Evolutionary conservation across 768 basidiomycete genomes (phyloP).

Genomic region (Russula griseocarnosa): DNA sequence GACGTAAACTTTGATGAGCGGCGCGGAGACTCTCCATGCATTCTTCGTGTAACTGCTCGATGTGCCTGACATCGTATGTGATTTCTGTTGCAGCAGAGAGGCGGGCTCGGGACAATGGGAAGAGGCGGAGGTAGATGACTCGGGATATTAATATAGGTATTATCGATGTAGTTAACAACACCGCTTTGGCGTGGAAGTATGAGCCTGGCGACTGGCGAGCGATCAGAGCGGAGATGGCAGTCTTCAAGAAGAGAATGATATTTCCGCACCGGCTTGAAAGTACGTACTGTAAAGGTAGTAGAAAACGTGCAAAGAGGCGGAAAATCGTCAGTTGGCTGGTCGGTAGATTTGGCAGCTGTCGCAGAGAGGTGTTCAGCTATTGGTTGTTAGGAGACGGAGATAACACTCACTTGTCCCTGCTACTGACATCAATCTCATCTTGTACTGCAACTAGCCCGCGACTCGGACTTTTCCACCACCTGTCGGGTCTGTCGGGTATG

Average conservation of each 20-base stretch:
- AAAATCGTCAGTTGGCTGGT: conserved; percentile 63
- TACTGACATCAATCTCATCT: conserved; percentile 49
- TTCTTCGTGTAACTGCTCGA: conserved; percentile 13
- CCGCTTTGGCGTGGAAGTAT: no score
- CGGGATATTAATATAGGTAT: background rate
- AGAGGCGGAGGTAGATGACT: background rate
- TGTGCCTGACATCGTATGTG: conserved; percentile 24
- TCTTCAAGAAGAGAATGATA: conserved; percentile 17
- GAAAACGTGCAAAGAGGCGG: conserved; percentile 59
- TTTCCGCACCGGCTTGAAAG: conserved; percentile 63
- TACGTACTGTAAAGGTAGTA: conserved; percentile 48
- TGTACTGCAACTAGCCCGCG: conserved; percentile 57
- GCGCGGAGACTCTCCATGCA: conserved; percentile 18
- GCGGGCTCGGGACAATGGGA: conserved; percentile 16
- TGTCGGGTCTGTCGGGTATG: no score
- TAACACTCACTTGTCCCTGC: conserved; percentile 43
- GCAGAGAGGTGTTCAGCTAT: background rate
- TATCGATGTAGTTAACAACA: background rate
- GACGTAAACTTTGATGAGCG: conserved; percentile 35
- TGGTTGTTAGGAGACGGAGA: no score
- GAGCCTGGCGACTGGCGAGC: background rate
- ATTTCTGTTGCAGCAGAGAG: conserved; percentile 34
- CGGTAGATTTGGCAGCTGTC: conserved; percentile 73
- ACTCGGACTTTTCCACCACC: conserved; percentile 75
- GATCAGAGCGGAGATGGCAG: no score